Conservation (phyloP, 768 basidiomycete genomes). For the Pisolithus tinctorius region DNA sequence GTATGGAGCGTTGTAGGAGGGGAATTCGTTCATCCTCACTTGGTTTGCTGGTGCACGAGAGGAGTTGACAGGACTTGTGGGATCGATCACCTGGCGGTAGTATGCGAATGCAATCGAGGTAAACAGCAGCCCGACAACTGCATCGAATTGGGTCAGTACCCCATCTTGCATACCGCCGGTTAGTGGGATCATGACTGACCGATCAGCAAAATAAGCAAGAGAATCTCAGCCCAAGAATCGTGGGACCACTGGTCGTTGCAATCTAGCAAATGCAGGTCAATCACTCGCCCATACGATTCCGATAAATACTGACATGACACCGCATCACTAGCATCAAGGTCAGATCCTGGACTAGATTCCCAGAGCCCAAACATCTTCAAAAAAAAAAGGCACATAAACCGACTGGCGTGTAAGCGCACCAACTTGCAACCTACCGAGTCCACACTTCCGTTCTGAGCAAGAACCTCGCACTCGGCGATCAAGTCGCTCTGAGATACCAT, state of each 20-base stretch:
- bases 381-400: conserved; percentile 10
- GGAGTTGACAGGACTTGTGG: conserved; percentile 47
- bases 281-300: neutral
- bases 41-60: conserved; percentile 36
- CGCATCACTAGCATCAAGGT: conserved; percentile 35
- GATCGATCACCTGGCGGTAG: conserved; percentile 71
- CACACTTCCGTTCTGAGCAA: conserved; percentile 30
- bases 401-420: conserved; percentile 7
- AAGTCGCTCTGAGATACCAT: conserved; percentile 41
- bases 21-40: conserved; percentile 32
- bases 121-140: conserved; percentile 58
- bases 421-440: conserved; percentile 18
- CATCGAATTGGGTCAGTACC: neutral
- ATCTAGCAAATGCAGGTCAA: conserved; percentile 35
- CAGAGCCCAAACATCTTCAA: conserved; percentile 47
- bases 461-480: conserved; percentile 44
- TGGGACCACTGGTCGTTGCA: conserved; percentile 55
- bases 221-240: conserved; percentile 63
- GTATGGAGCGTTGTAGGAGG: conserved; percentile 58
- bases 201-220: conserved; percentile 52
- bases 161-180: neutral
- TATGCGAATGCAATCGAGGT: conserved; percentile 61
- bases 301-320: conserved; percentile 34
- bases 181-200: conserved; percentile 33
- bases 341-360: conserved; percentile 34